Percentiles rank a stretch among this genome's conserved stretches.
Evolutionary conservation across 139 green algal species (phyloP).

Genomic region (Micractinium conductrix): DNA sequence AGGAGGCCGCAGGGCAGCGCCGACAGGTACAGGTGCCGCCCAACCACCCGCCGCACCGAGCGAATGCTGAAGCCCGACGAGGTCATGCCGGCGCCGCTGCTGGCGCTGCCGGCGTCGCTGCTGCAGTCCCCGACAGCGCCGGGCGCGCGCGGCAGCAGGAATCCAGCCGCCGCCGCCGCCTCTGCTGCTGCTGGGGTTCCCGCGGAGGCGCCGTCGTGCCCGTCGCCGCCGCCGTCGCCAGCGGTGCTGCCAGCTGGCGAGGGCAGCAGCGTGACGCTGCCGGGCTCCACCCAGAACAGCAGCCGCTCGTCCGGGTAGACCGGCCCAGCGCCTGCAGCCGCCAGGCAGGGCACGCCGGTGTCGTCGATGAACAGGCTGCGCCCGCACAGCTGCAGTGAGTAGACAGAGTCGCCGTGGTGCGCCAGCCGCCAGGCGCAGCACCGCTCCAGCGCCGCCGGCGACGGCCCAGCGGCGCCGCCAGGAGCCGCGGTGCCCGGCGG

Average conservation of each 20-base stretch:
- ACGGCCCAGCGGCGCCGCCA: neutral
- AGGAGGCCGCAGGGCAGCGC: constrained; percentile 33
- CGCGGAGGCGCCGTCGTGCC: no score
- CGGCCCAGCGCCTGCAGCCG: neutral
- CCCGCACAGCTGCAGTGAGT: constrained; percentile 14
- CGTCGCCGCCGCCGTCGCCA: neutral
- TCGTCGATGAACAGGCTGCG: constrained; percentile 1
- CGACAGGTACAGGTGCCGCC: constrained; percentile 28
- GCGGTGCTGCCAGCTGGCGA: neutral
- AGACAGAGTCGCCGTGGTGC: constrained; percentile 38
- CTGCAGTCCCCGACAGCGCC: neutral
- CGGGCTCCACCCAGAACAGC: constrained; percentile 36
- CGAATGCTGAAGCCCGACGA: constrained; percentile 8
- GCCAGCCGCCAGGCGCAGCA: constrained; percentile 30
- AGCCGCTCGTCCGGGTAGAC: constrained; percentile 4
- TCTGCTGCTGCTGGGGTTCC: neutral
- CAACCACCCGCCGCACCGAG: constrained; percentile 10
- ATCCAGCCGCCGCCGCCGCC: no score
- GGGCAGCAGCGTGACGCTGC: neutral
- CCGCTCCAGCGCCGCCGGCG: neutral
- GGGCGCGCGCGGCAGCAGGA: no score
- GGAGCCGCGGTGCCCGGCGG: neutral
- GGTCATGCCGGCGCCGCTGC: neutral
- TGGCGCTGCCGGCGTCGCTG: neutral
- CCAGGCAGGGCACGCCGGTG: constrained; percentile 11